phyloP scores from a whole-genome alignment of 371 early-diverging fungal species.

The Mortierella sp. region DNA sequence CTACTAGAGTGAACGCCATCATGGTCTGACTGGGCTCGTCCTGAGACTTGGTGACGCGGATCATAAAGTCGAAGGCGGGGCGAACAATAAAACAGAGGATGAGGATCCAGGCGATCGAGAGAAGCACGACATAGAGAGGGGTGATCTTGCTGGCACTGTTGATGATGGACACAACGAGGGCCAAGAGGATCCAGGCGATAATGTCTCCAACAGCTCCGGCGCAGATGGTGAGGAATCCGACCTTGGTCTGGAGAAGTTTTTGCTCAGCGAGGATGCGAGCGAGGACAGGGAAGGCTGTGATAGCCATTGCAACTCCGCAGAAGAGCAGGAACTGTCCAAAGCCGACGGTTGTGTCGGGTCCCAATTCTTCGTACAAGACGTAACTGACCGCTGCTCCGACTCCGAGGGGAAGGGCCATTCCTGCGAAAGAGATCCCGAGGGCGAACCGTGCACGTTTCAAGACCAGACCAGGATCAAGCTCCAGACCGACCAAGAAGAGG shows the following conservation, averaged over 20 bases:
- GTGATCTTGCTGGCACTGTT: conserved; percentile 73
- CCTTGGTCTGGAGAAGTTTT: conserved; percentile 82
- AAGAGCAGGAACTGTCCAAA: conserved; percentile 85
- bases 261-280: conserved; percentile 93
- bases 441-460: conserved; percentile 60
- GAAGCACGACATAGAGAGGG: conserved; percentile 81
- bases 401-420: conserved; percentile 71
- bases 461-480: conserved; percentile 73
- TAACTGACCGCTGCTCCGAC: conserved; percentile 81
- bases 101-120: conserved; percentile 70
- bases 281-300: conserved; percentile 95
- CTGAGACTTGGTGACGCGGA: conserved; percentile 65
- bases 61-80: conserved; percentile 67
- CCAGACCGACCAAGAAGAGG: conserved; percentile 90
- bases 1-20: conserved; percentile 73
- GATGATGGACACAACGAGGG: conserved; percentile 85
- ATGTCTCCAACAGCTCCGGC: conserved; percentile 95
- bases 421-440: conserved; percentile 38
- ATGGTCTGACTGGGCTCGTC: conserved; percentile 74
- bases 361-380: conserved; percentile 69
- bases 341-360: conserved; percentile 61
- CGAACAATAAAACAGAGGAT: conserved; percentile 72
- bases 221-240: conserved; percentile 87
- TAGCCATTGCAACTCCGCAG: conserved; percentile 91
- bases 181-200: conserved; percentile 89